phyloP scores from a whole-genome alignment of 23 red algal species.

The Cyanidiococcus yangmingshanensis region DNA sequence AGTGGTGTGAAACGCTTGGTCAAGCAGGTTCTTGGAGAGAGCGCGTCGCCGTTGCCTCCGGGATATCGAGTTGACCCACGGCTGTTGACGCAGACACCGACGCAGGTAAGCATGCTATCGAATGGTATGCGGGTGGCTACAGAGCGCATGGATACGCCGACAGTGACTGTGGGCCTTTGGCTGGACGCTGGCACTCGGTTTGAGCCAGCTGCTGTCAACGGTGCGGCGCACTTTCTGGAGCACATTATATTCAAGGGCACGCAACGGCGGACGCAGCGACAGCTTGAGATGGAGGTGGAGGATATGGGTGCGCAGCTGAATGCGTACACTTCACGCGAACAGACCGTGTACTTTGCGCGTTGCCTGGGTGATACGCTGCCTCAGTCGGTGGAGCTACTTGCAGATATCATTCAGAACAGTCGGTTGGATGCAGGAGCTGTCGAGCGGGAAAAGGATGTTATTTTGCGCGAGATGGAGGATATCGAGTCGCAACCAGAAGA shows the following conservation, averaged over 20 bases:
- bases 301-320: conserved; percentile 95
- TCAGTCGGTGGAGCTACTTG: conserved; percentile 53
- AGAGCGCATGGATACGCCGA: conserved; percentile 42
- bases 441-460: conserved; percentile 87
- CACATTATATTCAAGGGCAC: conserved; percentile 99
- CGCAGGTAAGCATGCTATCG: conserved; percentile 56
- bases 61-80: conserved; percentile 35
- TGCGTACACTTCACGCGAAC: conserved; percentile 95
- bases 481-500: conserved; percentile 89
- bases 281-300: conserved; percentile 79
- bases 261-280: conserved; percentile 52
- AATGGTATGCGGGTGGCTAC: conserved; percentile 96
- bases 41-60: conserved; percentile 62
- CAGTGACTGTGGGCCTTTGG: conserved; percentile 91
- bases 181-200: conserved; percentile 92
- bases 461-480: conserved; percentile 90
- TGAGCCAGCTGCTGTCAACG: conserved; percentile 62
- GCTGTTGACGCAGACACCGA: conserved; percentile 40
- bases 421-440: conserved; percentile 68
- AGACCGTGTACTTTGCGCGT: conserved; percentile 94
- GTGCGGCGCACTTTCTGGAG: conserved; percentile 98
- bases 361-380: conserved; percentile 64
- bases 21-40: conserved; percentile 50
- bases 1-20: conserved; percentile 43
- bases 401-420: conserved; percentile 93